Percentiles rank a stretch among this genome's conserved stretches.
These are phyloP conservation scores for Sarcodon aspratus DNA, from an alignment of 768 basidiomycete genomes.

Conservation along the genomic window DNA sequence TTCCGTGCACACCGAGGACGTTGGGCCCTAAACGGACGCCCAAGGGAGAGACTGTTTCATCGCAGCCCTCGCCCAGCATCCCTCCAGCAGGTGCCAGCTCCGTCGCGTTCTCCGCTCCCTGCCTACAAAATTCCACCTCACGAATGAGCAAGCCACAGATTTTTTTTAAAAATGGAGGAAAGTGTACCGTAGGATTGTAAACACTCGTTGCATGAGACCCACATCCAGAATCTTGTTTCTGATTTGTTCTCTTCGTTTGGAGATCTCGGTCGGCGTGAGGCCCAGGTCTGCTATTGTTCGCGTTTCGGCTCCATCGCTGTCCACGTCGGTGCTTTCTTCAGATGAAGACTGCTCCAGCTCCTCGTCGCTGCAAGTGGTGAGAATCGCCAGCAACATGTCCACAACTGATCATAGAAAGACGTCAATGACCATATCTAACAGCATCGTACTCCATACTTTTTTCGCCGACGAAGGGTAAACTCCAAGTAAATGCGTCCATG, in stretches of 20 bases:
- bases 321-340: slow-evolving; percentile 6
- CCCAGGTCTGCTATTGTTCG: slow-evolving; percentile 13
- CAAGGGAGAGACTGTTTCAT: not conserved
- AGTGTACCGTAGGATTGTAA: slow-evolving; percentile 75
- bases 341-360: slow-evolving; percentile 70
- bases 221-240: slow-evolving; percentile 93
- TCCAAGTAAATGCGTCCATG: slow-evolving; percentile 99
- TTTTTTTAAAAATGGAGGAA: not conserved
- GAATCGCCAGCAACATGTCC: slow-evolving; percentile 95
- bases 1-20: slow-evolving; percentile 51
- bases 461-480: slow-evolving; percentile 94
- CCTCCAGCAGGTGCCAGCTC: slow-evolving; percentile 37
- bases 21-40: slow-evolving; percentile 29
- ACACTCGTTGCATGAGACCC: slow-evolving; percentile 83
- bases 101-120: slow-evolving; percentile 70
- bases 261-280: slow-evolving; percentile 28
- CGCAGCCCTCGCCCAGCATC: slow-evolving; percentile 15
- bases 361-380: slow-evolving; percentile 93
- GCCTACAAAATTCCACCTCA: slow-evolving; percentile 27
- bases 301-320: slow-evolving; percentile 17
- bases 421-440: not conserved
- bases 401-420: slow-evolving; percentile 45
- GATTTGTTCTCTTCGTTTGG: slow-evolving; percentile 62
- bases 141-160: not conserved
- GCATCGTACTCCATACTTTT: slow-evolving; percentile 58